phyloP scores from a whole-genome alignment of 169 alveolate species.

The Plasmodium knowlesi region DNA sequence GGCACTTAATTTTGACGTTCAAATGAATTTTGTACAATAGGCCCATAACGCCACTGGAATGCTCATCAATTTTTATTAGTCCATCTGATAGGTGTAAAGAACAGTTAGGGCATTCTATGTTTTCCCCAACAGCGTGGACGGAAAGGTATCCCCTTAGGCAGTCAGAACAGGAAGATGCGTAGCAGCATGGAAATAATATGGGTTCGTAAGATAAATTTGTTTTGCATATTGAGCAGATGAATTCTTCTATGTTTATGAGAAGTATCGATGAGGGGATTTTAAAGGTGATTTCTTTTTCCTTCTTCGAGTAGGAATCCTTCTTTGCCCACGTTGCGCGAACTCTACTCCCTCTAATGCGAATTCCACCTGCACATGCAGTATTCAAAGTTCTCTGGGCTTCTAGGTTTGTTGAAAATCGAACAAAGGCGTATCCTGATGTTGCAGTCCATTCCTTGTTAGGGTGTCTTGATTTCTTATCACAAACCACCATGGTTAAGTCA shows the following conservation, averaged over 20 bases:
- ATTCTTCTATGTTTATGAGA: constrained; percentile 35
- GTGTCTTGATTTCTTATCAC: constrained; percentile 80
- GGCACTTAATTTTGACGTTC: constrained; percentile 58
- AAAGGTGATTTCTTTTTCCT: constrained; percentile 31
- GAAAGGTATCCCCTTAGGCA: constrained; percentile 29
- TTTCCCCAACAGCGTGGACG: background rate
- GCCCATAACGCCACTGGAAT: constrained; percentile 38
- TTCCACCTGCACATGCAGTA: constrained; percentile 73
- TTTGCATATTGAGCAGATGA: constrained; percentile 66
- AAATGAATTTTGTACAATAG: constrained; percentile 44
- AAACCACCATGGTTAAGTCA: constrained; percentile 81
- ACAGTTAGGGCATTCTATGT: constrained; percentile 42
- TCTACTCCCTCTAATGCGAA: constrained; percentile 79
- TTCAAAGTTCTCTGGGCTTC: constrained; percentile 78
- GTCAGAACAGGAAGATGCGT: constrained; percentile 51
- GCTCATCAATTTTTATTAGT: constrained; percentile 45
- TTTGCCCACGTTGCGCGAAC: constrained; percentile 83
- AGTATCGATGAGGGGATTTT: constrained; percentile 60
- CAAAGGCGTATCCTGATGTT: constrained; percentile 82
- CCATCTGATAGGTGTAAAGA: background rate
- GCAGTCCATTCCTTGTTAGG: constrained; percentile 85
- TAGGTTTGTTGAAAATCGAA: constrained; percentile 75
- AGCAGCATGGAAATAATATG: constrained; percentile 61
- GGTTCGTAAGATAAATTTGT: constrained; percentile 49
- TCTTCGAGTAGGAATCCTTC: constrained; percentile 80